Evolutionary conservation across 1,139 yeast genomes (phyloP), one percentile per base, ranked within the genome.

Genomic region (Blastobotrys ciferrii): DNA sequence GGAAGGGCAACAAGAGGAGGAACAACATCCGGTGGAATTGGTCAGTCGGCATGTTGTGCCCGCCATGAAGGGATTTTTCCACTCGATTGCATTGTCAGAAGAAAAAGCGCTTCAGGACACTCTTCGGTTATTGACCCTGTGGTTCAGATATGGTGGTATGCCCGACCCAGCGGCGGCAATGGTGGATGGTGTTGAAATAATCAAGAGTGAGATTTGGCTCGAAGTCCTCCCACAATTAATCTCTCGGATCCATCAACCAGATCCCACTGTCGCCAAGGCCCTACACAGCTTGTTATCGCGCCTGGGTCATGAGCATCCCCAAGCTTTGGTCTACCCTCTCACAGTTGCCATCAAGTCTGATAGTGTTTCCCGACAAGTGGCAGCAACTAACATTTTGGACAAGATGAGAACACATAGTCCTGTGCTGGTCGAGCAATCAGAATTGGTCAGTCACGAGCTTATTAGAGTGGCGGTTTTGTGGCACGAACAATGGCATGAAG

Each of bases 401-500:
- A 88, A 88, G 62, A 87, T 94, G 95, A 74, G 95, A 57, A 76
- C 85, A 2, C 97, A 94, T 59, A 87, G 96, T 43, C 79, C 97
- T 0, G 70, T 72, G 0, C 72, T 94, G 54, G 97, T 94, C 19
- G 91, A 86, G 55, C 98, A 94, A 64, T 91, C 98, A 0, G 96
- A 89, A 58, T 68, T 91, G 52, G 97, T 92, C n/a, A 86, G 96
- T 70, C 83, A 82, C 57, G 98, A 94, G 62, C 77, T 94, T 53
- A 91, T 94, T 55, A 74, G 98, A 57, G 96, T 89, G 13, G 97
- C 98, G 0, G 97, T 92, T 1, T 71, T 92, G 54, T 91, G 98
- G 98, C 96, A 89, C 60, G 99, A 94, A 63, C 86, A 86, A 65
- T 94, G 99, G 98, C 91, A 91, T 60, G 98, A 91, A 69, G 98